A percentile compares a stretch with the other conserved stretches of the same genome.
Conservation (phyloP, 2,329 filamentous ascomycete genomes). For the Hypoxylon sp. region DNA sequence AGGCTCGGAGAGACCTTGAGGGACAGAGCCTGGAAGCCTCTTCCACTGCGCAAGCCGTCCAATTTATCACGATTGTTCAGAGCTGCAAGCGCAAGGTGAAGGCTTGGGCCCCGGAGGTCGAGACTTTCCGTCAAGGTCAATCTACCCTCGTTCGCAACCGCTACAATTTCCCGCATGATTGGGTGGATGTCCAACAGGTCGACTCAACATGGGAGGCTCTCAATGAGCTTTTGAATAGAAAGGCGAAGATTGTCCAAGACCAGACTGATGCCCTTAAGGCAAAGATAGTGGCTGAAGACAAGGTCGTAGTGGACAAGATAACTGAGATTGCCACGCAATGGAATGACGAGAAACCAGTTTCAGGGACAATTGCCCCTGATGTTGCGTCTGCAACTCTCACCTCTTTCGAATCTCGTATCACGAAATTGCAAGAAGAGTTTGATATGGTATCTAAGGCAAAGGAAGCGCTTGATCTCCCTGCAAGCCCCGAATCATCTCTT, state of each 20-base stretch:
- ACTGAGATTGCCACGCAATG: conserved; percentile 86
- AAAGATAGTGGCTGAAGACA: conserved; percentile 95
- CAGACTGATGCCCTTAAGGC: conserved; percentile 95
- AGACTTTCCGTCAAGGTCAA: conserved; percentile 95
- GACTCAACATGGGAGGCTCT: conserved; percentile 96
- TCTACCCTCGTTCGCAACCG: conserved; percentile 91
- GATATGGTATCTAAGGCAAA: conserved; percentile 97
- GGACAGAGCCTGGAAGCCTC: conserved; percentile 92
- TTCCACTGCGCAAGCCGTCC: conserved; percentile 95
- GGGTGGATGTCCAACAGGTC: conserved; percentile 96
- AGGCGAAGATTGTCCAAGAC: conserved; percentile 95
- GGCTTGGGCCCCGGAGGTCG: conserved; percentile 94
- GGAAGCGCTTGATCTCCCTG: conserved; percentile 91
- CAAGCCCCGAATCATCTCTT: conserved; percentile 84
- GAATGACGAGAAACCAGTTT: conserved; percentile 97
- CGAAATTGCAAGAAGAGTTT: conserved; percentile 86
- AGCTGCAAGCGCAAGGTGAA: conserved; percentile 95
- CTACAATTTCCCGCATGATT: conserved; percentile 93
- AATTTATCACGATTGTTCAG: conserved; percentile 98
- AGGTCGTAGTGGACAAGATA: conserved; percentile 90
- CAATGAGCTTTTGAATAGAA: conserved; percentile 91
- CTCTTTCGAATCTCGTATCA: conserved; percentile 87
- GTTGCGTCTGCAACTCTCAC: conserved; percentile 86
- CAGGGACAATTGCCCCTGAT: conserved; percentile 91
- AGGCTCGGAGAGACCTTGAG: conserved; percentile 90